Base-by-base conservation (phyloP, 192 early-diverging fungal species). In the Backusella australiensis region DNA sequence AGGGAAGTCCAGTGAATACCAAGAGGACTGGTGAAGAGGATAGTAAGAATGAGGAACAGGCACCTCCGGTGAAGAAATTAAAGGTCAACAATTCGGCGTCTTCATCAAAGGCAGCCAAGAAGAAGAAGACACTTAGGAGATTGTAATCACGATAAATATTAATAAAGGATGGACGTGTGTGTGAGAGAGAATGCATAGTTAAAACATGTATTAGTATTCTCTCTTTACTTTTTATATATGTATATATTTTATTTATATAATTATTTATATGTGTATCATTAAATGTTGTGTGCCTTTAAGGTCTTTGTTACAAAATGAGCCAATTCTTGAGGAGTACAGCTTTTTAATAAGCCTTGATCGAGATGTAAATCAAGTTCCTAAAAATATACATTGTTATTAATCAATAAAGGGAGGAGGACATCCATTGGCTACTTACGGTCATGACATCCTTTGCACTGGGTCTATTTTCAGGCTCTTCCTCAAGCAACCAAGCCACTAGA, bases 401-500 rank as follows among this genome's bases (percentile, higher is more conserved):
- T 44, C 14, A 44, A 17, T 17, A 3, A 44, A 44, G 42, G 4
- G 14, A 52, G 52, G n/a, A 53, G 52, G 1, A 0, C 1, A 23
- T 21, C 2, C 32, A 32, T 32, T 32, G 7, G 23, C 26, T 34
- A 46, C 69, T 71, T 79, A 79, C 78, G 14, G 63, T 52, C 34
- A 77, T 59, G n/a, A 73, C 75, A 75, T 81, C 80, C 35, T 69
- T 68, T 26, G 80, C 80, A 73, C 39, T 71, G 35, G 80, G 80
- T 34, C 80, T 42, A 68, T 73, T 77, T 8, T 74, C 65, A 71
- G 72, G 72, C 26, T 73, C 69, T 56, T 75, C 73, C 34, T 77
- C 80, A 21, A 81, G 76, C 21, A 81, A 73, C 80, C 80, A 81
- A 12, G 80, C 80, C 19, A 81, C 80, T 6, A 81, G 53, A 9